Base-by-base conservation (phyloP, 2,329 filamentous ascomycete species). In the Pseudofabraea citricarpa region DNA sequence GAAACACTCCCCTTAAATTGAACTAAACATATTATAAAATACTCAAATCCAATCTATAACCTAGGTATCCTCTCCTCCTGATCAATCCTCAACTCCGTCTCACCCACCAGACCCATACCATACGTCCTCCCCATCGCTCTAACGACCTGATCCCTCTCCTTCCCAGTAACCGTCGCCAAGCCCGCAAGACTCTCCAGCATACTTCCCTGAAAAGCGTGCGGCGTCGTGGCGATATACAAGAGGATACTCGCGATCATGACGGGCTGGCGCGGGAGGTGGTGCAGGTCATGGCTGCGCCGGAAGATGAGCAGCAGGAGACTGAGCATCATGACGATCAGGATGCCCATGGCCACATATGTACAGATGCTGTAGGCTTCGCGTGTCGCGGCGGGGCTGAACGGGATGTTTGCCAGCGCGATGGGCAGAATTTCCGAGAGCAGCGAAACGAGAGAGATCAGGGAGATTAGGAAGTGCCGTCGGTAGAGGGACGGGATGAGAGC, bases 351-450 rank as follows among this genome's bases (percentile, higher is more conserved):
- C 8, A 73, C 46, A 21, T 65, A 64, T 1, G 68, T 62, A 47
- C 68, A 74, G 5, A 67, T 56, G 0, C 59, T 59, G 37, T 71
- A 67, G 0, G 69, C 64, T 13, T 54, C 53, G 24, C 60, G 56
- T 1, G 64, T 65, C 40, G 71, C 67, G 0, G 66, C 64, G 2
- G 67, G 61, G 41, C 64, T 69, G 55, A 71, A 73, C 0, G 72
- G 68, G 2, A 75, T 63, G 47, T 74, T 75, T 50, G 70, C 64
- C 3, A 77, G 63, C 2, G 72, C 60, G 16, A 75, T 60, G 1
- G 72, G 73, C n/a, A 77, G 65, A 37, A 74, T 67, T 38, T 77
- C 72, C 18, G 71, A 65, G 2, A 74, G 58, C 18, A 75, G 64
- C 3, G 69, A 62, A 36, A 69, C 66, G 5, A 67, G 48, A 0